Conservation (phyloP, 1,284 basidiomycete species). For the Omphalotus olearius region DNA sequence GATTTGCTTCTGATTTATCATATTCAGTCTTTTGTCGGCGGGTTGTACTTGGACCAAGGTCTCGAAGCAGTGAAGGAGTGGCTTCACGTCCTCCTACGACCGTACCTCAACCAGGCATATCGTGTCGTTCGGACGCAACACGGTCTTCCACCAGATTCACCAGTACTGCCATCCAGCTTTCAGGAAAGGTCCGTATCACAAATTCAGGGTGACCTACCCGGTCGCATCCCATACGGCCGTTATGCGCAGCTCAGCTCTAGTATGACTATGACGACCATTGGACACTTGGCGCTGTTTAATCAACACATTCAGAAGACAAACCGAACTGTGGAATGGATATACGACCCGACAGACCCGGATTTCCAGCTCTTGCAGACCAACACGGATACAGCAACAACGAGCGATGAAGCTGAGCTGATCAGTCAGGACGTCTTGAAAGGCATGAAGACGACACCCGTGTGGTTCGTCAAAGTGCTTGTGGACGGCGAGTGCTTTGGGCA, state of each 20-base stretch:
- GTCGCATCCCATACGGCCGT: not conserved
- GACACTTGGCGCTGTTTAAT: constrained; percentile 74
- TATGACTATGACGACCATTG: constrained; percentile 26
- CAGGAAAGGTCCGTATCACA: not conserved
- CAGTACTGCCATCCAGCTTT: constrained; percentile 4
- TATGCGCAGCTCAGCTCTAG: constrained; percentile 22
- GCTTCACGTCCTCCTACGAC: constrained; percentile 56
- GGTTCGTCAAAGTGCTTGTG: constrained; percentile 61
- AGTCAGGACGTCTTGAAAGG: constrained; percentile 21
- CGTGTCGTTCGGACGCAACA: constrained; percentile 57
- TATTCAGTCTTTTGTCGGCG: constrained; percentile 67
- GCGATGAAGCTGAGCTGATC: not conserved
- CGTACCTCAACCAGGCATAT: constrained; percentile 61
- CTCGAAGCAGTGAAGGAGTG: constrained; percentile 50
- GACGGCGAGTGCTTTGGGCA: constrained; percentile 52
- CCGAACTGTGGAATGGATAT: constrained; percentile 64
- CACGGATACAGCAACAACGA: not conserved
- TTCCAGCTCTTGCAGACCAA: not conserved
- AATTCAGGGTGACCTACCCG: constrained; percentile 1
- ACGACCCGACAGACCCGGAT: constrained; percentile 24
- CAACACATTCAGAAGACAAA: constrained; percentile 59
- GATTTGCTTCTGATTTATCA: constrained; percentile 6
- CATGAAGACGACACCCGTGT: constrained; percentile 66
- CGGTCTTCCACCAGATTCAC: constrained; percentile 41
- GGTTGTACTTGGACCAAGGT: constrained; percentile 65